Percentiles rank a stretch among this genome's conserved stretches.
These are phyloP conservation scores for Truncatella angustata DNA, from an alignment of 2,329 filamentous ascomycete species.

Conservation along the genomic window DNA sequence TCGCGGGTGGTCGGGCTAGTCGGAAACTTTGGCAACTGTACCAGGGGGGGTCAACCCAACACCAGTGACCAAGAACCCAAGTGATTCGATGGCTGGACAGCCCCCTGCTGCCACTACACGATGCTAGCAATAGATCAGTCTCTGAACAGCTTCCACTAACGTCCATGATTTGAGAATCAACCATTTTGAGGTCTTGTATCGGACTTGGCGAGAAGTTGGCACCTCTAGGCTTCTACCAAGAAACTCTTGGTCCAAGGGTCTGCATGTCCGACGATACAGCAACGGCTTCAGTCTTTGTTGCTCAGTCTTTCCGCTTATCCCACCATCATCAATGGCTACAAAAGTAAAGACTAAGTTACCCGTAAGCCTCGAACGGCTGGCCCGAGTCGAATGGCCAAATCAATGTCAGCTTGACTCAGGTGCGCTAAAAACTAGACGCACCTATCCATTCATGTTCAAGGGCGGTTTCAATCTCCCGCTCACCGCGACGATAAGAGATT, in stretches of 20 bases:
- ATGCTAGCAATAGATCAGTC: not conserved
- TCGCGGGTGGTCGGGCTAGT: no score
- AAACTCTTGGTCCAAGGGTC: not conserved
- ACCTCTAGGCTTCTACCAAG: not conserved
- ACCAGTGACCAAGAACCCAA: no score
- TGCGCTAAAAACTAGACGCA: no score
- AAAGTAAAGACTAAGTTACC: not conserved
- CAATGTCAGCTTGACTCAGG: not conserved
- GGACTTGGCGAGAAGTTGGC: not conserved
- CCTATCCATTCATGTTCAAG: no score
- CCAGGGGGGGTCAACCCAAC: no score
- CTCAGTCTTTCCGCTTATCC: no score
- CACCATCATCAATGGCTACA: not conserved
- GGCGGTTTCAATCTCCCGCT: no score
- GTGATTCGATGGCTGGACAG: slow-evolving; percentile 1
- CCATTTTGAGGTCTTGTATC: not conserved
- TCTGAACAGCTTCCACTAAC: not conserved
- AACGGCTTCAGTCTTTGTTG: no score
- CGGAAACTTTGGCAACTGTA: no score
- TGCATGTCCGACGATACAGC: not conserved
- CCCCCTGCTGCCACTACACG: not conserved
- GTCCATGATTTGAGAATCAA: not conserved
- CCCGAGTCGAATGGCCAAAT: no score
- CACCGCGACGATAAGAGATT: no score
- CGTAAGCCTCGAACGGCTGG: not conserved